Base-by-base conservation (phyloP, 148 eudicot genomes). In the Gaultheria prostrata region DNA sequence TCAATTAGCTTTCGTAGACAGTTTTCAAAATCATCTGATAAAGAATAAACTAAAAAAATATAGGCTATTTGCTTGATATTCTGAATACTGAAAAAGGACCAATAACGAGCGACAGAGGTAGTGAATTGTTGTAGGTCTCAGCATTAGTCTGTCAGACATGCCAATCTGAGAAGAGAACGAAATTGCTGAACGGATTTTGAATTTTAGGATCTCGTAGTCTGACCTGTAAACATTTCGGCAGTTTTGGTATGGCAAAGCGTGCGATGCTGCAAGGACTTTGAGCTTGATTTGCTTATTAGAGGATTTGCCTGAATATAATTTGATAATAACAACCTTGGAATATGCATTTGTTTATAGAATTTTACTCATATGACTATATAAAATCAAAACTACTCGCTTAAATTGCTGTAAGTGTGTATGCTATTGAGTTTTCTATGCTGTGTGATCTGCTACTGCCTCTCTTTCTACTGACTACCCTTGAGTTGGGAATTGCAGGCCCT, bases 401-500 rank as follows among this genome's bases (percentile, higher is more conserved):
- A 75, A 39, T 35, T 21, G 18, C 33, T 9, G 48, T 43, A 6
- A 13, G 32, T n/a, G 30, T 12, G n/a, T 20, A 33, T 48, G 24
- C 11, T 43, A 80, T 78, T 49, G 43, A 28, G 39, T 6, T 50
- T 24, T 78, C 1, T 57, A 51, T 67, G 43, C 46, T 67, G 53
- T 69, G 21, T 48, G 24, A 32, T 80, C 45, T 3, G 33, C 45
- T 81, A 30, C 49, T 56, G 81, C 65, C 32, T 71, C 49, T 48
- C 69, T 13, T 61, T 77, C 15, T 80, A 50, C 50, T 54, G 45
- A 78, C 51, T 83, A 45, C 77, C 53, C 51, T 32, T 81, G 33
- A 48, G 53, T n/a, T 15, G 17, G 56, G 26, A 46, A 78, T 82
- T 87, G 84, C 95, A 97, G 99, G 95, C 95, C 76, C 85, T 91